Evolutionary conservation across 768 basidiomycete species (phyloP).

Genomic region (Termitomyces sp.): DNA sequence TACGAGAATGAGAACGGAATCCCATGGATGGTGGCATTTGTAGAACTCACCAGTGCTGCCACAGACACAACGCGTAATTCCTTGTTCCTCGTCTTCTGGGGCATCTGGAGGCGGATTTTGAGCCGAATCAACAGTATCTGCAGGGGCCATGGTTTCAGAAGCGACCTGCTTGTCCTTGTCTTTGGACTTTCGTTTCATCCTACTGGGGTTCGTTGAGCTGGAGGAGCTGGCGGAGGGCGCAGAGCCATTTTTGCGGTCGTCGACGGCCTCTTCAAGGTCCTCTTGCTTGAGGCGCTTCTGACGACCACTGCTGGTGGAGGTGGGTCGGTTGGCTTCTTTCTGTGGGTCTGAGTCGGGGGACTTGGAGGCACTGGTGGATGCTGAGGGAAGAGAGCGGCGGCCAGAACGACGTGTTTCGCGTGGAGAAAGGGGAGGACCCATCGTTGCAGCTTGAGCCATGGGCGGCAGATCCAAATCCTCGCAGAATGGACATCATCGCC

Average conservation of each 20-base stretch:
- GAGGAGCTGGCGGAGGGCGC: constrained; percentile 26
- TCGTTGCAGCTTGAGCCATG: constrained; percentile 63
- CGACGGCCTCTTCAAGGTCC: constrained; percentile 59
- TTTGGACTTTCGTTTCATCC: constrained; percentile 60
- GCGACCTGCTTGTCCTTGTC: constrained; percentile 39
- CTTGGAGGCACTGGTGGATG: constrained; percentile 63
- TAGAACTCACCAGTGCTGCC: constrained; percentile 63
- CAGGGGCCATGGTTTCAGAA: constrained; percentile 18
- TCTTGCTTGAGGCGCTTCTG: constrained; percentile 70
- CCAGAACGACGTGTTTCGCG: constrained; percentile 76
- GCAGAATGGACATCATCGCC: constrained; percentile 4
- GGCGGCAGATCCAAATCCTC: constrained; percentile 7
- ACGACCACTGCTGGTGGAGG: constrained; percentile 32
- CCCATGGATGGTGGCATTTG: constrained; percentile 5
- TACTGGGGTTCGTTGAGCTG: constrained; percentile 22
- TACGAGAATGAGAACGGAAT: constrained; percentile 21
- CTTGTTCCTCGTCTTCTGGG: constrained; percentile 54
- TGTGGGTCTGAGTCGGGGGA: constrained; percentile 66
- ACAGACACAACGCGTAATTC: constrained; percentile 81
- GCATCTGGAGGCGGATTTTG: constrained; percentile 35
- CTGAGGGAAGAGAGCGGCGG: constrained; percentile 62
- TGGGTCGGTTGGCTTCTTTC: constrained; percentile 38
- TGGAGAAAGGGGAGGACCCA: constrained; percentile 76
- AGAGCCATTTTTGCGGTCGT: constrained; percentile 44
- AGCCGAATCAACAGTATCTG: constrained; percentile 18